Conservation (phyloP, 352 stramenopile species). For the Globisporangium solare region DNA sequence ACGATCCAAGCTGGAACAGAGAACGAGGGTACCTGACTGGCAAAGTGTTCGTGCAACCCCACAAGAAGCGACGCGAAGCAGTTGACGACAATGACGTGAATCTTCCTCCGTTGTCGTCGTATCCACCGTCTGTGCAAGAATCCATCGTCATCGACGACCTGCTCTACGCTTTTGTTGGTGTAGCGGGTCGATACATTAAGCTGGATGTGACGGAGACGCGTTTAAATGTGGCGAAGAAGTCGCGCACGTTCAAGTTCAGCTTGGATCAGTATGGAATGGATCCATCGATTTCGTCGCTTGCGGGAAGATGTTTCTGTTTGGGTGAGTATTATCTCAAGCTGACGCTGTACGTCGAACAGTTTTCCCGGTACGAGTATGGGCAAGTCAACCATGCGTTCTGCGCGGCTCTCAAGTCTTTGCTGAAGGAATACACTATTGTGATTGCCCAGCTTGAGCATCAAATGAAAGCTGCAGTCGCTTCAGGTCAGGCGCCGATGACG, state of each 20-base stretch:
- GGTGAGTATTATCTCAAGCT: constrained; percentile 80
- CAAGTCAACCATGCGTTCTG: constrained; percentile 93
- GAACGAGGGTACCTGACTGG: constrained; percentile 77
- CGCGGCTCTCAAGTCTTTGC: constrained; percentile 85
- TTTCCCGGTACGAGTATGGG: constrained; percentile 88
- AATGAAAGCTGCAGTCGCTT: constrained; percentile 29
- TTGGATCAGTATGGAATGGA: constrained; percentile 75
- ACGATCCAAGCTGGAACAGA: constrained; percentile 82
- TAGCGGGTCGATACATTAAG: constrained; percentile 83
- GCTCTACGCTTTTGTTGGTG: constrained; percentile 72
- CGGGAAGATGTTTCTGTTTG: constrained; percentile 57
- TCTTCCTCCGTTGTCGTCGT: constrained; percentile 59
- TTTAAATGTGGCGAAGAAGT: constrained; percentile 23
- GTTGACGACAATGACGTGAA: constrained; percentile 40
- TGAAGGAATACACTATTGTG: constrained; percentile 93
- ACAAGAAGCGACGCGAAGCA: constrained; percentile 35
- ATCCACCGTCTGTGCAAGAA: constrained; percentile 74
- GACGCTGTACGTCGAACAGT: constrained; percentile 74
- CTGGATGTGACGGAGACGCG: constrained; percentile 46
- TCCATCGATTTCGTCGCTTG: constrained; percentile 69
- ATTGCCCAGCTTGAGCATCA: constrained; percentile 88
- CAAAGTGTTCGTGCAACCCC: constrained; percentile 47
- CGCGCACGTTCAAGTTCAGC: constrained; percentile 51
- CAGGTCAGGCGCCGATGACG: constrained; percentile 38
- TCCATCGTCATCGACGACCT: constrained; percentile 81